These are phyloP conservation scores for Fusarium foetens DNA, from an alignment of 2,329 filamentous ascomycete genomes.

Conservation along the genomic window DNA sequence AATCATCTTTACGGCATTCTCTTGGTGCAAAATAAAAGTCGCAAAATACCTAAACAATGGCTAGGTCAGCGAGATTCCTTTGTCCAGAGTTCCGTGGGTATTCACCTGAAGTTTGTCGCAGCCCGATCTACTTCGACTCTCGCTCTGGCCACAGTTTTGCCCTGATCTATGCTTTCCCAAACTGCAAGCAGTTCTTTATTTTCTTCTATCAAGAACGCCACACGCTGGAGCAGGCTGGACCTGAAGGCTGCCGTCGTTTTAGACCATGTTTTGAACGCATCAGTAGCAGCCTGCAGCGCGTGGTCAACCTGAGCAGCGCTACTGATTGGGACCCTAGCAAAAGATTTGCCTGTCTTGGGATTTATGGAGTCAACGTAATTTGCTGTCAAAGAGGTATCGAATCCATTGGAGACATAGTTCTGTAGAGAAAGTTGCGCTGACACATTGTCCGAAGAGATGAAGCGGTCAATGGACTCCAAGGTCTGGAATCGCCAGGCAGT, in stretches of 20 bases:
- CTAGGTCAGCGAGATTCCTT: fast-evolving
- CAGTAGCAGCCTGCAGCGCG: background rate
- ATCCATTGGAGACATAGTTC: background rate
- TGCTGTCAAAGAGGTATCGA: fast-evolving
- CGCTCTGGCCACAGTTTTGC: background rate
- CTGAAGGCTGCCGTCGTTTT: background rate
- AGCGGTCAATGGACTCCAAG: background rate
- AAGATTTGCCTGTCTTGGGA: background rate
- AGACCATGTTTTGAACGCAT: background rate
- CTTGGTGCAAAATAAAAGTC: background rate
- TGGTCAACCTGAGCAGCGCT: background rate
- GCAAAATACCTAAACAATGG: background rate
- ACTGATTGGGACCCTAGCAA: background rate
- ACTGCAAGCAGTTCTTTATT: background rate
- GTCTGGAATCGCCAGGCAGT: background rate
- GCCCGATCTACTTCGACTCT: background rate
- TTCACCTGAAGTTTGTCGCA: background rate
- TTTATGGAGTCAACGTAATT: background rate
- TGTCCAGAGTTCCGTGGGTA: fast-evolving
- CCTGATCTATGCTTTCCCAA: background rate
- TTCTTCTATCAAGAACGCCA: background rate
- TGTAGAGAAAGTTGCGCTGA: background rate
- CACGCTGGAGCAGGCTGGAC: background rate
- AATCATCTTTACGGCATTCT: background rate
- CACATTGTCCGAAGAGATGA: background rate